Percentiles rank a stretch among this genome's conserved stretches.
phyloP scores from a whole-genome alignment of 163 green algal species.

The Chloroidium sp. region DNA sequence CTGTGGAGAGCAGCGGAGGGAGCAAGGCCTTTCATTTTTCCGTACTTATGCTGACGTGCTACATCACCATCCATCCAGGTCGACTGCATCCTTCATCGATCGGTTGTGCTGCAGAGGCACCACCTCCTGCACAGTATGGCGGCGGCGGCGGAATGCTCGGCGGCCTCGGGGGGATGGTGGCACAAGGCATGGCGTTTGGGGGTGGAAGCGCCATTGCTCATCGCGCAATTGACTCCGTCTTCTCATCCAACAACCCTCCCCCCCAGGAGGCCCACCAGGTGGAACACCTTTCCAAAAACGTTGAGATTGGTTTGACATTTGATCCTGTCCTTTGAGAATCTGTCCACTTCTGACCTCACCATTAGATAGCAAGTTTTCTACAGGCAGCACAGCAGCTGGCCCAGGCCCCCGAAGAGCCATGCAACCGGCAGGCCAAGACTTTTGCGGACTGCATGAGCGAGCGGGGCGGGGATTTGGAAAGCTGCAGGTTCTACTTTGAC shows the following conservation, averaged over 20 bases:
- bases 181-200: slow-evolving; percentile 75
- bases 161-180: slow-evolving; percentile 53
- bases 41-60: too few relatives aligned
- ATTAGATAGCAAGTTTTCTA: background rate
- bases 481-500: slow-evolving; percentile 87
- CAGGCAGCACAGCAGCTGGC: slow-evolving; percentile 12
- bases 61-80: too few relatives aligned
- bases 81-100: too few relatives aligned
- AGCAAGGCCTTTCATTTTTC: too few relatives aligned
- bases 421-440: slow-evolving; percentile 72
- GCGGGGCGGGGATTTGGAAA: slow-evolving; percentile 68
- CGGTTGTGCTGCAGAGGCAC: slow-evolving; percentile 14
- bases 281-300: slow-evolving; percentile 14
- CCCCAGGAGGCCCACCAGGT: slow-evolving; percentile 36
- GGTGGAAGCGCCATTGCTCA: slow-evolving; percentile 87
- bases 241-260: slow-evolving; percentile 59
- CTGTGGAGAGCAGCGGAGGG: too few relatives aligned
- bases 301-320: background rate
- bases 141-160: slow-evolving; percentile 48
- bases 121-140: slow-evolving; percentile 26
- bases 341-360: background rate
- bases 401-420: slow-evolving; percentile 53
- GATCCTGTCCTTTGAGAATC: background rate
- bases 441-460: slow-evolving; percentile 91
- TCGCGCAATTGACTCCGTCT: slow-evolving; percentile 81